Conservation (phyloP, 1,139 yeast species). For the Debaryomycetaceae sp. region DNA sequence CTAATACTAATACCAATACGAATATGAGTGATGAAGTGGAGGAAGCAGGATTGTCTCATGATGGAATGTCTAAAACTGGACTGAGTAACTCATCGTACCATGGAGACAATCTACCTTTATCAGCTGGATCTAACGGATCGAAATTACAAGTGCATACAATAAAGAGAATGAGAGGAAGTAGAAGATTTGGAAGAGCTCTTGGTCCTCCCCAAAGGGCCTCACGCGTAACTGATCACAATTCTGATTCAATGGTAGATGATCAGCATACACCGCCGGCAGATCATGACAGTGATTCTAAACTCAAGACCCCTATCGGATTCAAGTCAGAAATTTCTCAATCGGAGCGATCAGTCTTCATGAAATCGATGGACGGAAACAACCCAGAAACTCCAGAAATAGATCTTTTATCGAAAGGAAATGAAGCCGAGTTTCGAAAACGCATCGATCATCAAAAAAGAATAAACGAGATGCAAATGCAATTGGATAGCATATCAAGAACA, state of each 20-base stretch:
- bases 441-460: constrained; percentile 25
- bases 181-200: constrained; percentile 33
- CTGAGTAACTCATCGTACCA: constrained; percentile 7
- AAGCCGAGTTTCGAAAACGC: constrained; percentile 22
- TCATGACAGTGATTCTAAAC: constrained; percentile 6
- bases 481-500: neutral
- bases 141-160: constrained; percentile 14
- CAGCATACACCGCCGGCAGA: neutral
- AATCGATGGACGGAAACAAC: constrained; percentile 7
- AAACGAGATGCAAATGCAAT: constrained; percentile 11
- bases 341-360: constrained; percentile 7
- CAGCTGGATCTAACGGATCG: constrained; percentile 5
- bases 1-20: constrained; percentile 3
- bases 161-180: constrained; percentile 26
- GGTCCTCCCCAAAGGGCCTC: constrained; percentile 43
- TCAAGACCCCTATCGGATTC: constrained; percentile 6
- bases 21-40: constrained; percentile 7
- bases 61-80: constrained; percentile 5
- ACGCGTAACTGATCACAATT: constrained; percentile 15
- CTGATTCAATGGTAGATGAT: neutral
- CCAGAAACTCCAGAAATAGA: constrained; percentile 8
- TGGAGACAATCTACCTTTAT: constrained; percentile 10
- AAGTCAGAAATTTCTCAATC: constrained; percentile 1
- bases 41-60: constrained; percentile 9
- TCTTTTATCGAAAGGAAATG: constrained; percentile 19